phyloP scores from a whole-genome alignment of 2,329 filamentous ascomycete species.

The Teratosphaeria pseudoeucalypti region DNA sequence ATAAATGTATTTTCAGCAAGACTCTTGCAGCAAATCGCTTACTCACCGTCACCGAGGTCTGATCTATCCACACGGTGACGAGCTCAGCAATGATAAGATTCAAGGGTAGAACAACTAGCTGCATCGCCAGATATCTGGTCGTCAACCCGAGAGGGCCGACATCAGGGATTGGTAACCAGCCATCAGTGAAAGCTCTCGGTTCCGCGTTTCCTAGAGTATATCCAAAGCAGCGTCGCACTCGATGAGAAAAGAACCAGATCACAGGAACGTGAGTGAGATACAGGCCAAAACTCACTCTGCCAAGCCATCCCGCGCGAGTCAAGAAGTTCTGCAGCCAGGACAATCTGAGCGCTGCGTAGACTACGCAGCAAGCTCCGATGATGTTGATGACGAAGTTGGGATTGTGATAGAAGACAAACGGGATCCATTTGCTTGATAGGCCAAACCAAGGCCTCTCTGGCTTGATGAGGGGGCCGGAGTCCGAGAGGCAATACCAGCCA shows the following conservation, averaged over 20 bases:
- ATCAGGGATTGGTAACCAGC: slow-evolving; percentile 45
- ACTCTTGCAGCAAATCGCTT: not conserved
- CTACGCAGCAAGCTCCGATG: slow-evolving; percentile 43
- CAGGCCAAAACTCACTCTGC: slow-evolving; percentile 50
- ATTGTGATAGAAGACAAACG: not conserved
- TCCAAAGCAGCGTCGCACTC: slow-evolving; percentile 42
- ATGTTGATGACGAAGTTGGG: slow-evolving; percentile 7
- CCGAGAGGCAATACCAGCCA: slow-evolving; percentile 15
- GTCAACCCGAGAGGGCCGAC: slow-evolving; percentile 40
- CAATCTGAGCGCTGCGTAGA: slow-evolving; percentile 41
- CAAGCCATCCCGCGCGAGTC: slow-evolving; percentile 44
- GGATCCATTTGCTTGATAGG: not conserved
- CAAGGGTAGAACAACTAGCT: slow-evolving; percentile 44
- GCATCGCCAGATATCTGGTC: slow-evolving; percentile 48
- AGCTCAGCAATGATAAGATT: slow-evolving; percentile 46
- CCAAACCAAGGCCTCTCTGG: not conserved
- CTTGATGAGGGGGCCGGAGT: not conserved
- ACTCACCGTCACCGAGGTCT: slow-evolving; percentile 47
- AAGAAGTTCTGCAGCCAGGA: slow-evolving; percentile 43
- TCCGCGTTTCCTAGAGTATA: slow-evolving; percentile 22
- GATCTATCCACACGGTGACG: slow-evolving; percentile 47
- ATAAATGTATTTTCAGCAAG: not conserved
- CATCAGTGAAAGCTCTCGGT: slow-evolving; percentile 38
- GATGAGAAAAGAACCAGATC: slow-evolving; percentile 42
- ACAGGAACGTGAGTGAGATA: slow-evolving; percentile 53